Base-by-base conservation (phyloP, 2,329 filamentous ascomycete species). In the Scedosporium dehoogii region DNA sequence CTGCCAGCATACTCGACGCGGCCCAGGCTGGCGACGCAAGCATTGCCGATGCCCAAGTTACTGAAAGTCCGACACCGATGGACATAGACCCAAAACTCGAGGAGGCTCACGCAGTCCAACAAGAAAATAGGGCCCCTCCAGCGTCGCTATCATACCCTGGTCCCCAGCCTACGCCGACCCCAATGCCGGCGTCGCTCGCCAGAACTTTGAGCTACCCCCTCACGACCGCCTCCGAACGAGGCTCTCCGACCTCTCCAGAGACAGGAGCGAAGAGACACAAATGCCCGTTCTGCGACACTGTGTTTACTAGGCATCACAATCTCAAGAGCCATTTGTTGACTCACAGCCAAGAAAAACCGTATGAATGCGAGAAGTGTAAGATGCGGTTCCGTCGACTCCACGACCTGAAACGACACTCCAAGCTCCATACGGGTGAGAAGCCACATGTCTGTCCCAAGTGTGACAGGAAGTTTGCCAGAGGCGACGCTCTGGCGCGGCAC, bases 281-380 rank as follows among this genome's bases (percentile, higher is more conserved):
- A 74, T 99, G 94, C 71, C 93, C 91, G 0, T 96, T 96, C 73
- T 99, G 94, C 79, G 86, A 91, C 46, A 97, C 94, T 4, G 94
- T 96, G 70, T 99, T 99, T 69, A 99, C 94, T 29, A 86, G 94
- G 55, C 94, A 97, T 72, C 94, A 97, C 73, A 97, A 99, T 70
- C 83, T 97, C 29, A 99, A 97, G 77, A 97, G 92, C 68, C 94
- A 99, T 76, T 83, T 99, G 63, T 84, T 99, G 72, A 97, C 94
- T 0, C 94, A 97, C 74, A 97, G 92, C 70, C 93, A 99, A 79
- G 94, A 99, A 74, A 99, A 99, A 75, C 94, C 94, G 0, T 99
- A 94, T 71, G 85, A 94, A 29, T 99, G 94, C 72, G 87, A 91
- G 65, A 91, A 90, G n/a, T 99, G 94, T 73, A 85, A 93, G 68